Conservation (phyloP, 345 rosid species). For the Gossypioides kirkii region DNA sequence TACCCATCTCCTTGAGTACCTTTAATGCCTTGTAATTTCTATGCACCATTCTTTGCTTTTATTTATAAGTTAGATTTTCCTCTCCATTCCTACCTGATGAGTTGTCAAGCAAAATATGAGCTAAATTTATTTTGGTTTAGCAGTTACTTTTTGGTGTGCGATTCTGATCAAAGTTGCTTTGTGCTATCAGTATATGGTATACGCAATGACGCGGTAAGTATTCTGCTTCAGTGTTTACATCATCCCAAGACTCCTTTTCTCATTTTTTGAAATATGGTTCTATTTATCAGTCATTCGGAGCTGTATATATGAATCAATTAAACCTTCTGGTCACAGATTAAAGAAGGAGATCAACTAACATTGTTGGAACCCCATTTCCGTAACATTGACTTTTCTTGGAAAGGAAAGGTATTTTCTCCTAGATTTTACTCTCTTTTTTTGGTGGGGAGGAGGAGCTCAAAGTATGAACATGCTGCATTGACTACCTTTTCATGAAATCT, state of each 20-base stretch:
- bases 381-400: conserved; percentile 47
- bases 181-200: conserved; percentile 60
- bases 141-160: conserved; percentile 65
- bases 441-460: background rate
- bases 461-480: background rate
- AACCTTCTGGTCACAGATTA: conserved; percentile 39
- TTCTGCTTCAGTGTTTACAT: conserved; percentile 6
- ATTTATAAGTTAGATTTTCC: background rate
- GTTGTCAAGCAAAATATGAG: background rate
- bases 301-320: background rate
- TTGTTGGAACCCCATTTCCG: conserved; percentile 47
- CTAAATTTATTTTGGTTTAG: conserved; percentile 15
- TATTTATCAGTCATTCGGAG: background rate
- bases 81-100: background rate
- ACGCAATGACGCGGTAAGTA: conserved; percentile 44
- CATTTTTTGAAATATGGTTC: background rate
- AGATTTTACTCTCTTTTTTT: background rate
- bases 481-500: too few relatives aligned
- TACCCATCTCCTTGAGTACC: background rate
- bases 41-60: background rate
- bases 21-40: background rate
- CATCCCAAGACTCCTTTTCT: background rate
- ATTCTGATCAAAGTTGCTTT: conserved; percentile 52
- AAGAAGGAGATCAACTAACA: conserved; percentile 57
- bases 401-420: conserved; percentile 47